These are phyloP conservation scores for Tetrapisispora arboricola DNA, from an alignment of 805 yeast genomes.

Conservation along the genomic window DNA sequence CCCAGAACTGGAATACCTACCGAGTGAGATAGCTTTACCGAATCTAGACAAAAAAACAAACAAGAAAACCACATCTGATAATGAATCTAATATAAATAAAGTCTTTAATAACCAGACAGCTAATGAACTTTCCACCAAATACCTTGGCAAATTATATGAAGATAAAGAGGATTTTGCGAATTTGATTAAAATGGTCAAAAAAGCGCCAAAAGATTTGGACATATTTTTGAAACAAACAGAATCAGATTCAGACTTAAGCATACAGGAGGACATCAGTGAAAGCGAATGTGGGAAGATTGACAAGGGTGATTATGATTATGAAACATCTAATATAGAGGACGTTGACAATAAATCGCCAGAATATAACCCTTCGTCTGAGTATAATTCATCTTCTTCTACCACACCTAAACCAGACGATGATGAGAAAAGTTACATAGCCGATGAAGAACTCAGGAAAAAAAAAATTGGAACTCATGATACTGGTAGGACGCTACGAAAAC, in stretches of 20 bases:
- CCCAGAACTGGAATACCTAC: slow-evolving; percentile 22
- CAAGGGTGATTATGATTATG: slow-evolving; percentile 3
- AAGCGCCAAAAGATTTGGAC: slow-evolving; percentile 22
- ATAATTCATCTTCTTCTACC: slow-evolving; percentile 1
- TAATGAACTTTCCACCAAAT: slow-evolving; percentile 7
- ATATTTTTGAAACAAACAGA: slow-evolving; percentile 13
- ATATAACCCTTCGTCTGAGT: not conserved
- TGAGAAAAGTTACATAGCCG: not conserved
- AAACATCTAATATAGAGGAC: slow-evolving; percentile 3
- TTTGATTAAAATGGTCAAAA: slow-evolving; percentile 21
- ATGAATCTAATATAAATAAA: not conserved
- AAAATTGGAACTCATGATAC: not conserved
- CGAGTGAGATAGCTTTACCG: slow-evolving; percentile 21
- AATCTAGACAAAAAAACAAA: slow-evolving; percentile 1
- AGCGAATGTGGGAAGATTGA: slow-evolving; percentile 4
- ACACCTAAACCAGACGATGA: not conserved
- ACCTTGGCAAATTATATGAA: slow-evolving; percentile 19
- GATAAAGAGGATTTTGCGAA: slow-evolving; percentile 20
- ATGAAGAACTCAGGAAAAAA: not conserved
- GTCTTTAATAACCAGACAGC: not conserved
- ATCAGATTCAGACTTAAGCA: slow-evolving; percentile 5
- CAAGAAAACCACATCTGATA: not conserved
- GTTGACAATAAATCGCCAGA: slow-evolving; percentile 1
- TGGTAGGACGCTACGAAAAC: slow-evolving; percentile 7
- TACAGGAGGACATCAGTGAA: slow-evolving; percentile 4